Conservation (phyloP, 2,329 filamentous ascomycete genomes). For the Fusarium clavum region DNA sequence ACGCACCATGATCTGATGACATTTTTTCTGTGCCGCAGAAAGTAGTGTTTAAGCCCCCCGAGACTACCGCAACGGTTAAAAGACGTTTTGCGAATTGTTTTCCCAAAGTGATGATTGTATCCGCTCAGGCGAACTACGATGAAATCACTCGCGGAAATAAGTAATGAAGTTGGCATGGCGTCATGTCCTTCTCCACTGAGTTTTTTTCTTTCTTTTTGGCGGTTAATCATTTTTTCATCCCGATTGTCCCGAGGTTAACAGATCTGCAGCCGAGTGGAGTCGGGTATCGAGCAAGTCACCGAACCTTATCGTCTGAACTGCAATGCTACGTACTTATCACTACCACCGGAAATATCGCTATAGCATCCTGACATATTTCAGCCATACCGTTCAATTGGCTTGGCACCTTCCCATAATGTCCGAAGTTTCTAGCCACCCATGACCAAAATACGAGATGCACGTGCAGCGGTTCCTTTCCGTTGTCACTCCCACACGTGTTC, state of each 20-base stretch:
- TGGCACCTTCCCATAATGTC: not conserved
- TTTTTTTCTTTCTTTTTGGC: not conserved
- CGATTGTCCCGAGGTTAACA: not conserved
- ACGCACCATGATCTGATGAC: not conserved
- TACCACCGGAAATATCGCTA: not conserved
- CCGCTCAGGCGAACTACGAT: not conserved
- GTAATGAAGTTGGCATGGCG: not conserved
- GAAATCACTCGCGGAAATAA: not conserved
- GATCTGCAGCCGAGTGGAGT: not conserved
- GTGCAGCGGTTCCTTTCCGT: no score
- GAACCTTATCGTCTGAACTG: not conserved
- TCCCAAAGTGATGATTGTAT: not conserved
- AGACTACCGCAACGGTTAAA: not conserved
- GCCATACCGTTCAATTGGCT: not conserved
- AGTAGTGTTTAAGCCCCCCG: no score
- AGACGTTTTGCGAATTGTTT: not conserved
- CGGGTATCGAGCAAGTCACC: not conserved
- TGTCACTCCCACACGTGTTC: not conserved
- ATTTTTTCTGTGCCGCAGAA: not conserved
- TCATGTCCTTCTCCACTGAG: not conserved
- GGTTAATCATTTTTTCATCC: not conserved
- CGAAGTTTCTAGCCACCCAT: not conserved
- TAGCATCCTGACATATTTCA: not conserved
- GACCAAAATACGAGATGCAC: not conserved
- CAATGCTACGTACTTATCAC: not conserved